phyloP scores from a whole-genome alignment of 371 early-diverging fungal species.

The Actinomortierella wolfii region DNA sequence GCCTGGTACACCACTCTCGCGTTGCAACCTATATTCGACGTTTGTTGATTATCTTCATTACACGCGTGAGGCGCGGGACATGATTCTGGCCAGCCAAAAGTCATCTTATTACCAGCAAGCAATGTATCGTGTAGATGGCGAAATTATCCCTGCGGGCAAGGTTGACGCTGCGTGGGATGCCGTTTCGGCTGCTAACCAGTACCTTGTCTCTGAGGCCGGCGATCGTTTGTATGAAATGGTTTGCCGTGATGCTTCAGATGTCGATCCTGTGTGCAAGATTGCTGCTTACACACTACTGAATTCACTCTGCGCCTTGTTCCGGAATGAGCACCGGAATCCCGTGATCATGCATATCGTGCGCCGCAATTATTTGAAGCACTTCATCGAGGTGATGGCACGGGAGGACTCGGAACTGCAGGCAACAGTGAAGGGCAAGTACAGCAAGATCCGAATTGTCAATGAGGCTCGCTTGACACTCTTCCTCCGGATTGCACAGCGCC shows the following conservation, averaged over 20 bases:
- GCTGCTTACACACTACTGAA: constrained; percentile 83
- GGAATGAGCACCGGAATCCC: constrained; percentile 52
- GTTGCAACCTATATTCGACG: constrained; percentile 86
- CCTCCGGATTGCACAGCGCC: constrained; percentile 72
- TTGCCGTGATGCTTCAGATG: constrained; percentile 84
- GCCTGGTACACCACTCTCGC: constrained; percentile 61
- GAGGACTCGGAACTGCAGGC: constrained; percentile 72
- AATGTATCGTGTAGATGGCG: constrained; percentile 12
- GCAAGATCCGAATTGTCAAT: constrained; percentile 70
- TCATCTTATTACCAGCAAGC: background rate
- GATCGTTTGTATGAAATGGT: constrained; percentile 71
- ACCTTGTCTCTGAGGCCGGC: constrained; percentile 54
- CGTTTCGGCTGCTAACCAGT: constrained; percentile 39
- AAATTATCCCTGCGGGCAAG: constrained; percentile 32
- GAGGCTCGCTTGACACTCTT: constrained; percentile 86
- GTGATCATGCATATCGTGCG: constrained; percentile 68
- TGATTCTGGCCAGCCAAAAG: constrained; percentile 9
- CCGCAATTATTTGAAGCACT: constrained; percentile 71
- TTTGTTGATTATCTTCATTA: constrained; percentile 75
- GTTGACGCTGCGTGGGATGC: constrained; percentile 13
- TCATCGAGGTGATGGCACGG: constrained; percentile 64
- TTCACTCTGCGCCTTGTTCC: constrained; percentile 63
- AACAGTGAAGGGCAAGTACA: constrained; percentile 58
- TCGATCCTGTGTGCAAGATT: constrained; percentile 81
- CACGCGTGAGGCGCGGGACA: constrained; percentile 38